Evolutionary conservation across 495 filamentous ascomycete species (phyloP).

Genomic region (Penicillium antarcticum): DNA sequence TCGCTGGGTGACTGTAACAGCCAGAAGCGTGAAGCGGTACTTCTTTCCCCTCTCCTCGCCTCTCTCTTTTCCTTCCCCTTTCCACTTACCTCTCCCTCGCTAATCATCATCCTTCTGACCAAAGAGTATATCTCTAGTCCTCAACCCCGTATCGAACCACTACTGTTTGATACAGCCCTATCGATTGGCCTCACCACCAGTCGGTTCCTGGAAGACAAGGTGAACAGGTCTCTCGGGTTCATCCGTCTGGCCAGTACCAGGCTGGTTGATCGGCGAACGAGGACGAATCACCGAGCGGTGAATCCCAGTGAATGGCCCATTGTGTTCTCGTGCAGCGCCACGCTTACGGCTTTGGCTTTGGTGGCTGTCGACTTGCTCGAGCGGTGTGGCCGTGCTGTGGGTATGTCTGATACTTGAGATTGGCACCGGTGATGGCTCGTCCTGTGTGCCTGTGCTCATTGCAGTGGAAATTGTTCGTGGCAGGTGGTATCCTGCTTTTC

Average conservation of each 20-base stretch:
- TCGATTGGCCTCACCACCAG: not conserved
- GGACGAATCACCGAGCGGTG: conserved; percentile 43
- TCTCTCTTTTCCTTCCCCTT: no score
- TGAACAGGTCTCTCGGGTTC: conserved; percentile 38
- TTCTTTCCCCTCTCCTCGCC: no score
- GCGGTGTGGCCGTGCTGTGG: conserved; percentile 37
- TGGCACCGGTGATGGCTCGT: conserved; percentile 30
- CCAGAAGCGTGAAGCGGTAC: no score
- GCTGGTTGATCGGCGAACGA: conserved; percentile 14
- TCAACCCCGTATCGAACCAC: not conserved
- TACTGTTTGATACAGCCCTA: not conserved
- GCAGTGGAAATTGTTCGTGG: conserved; percentile 71
- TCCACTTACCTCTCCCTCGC: no score
- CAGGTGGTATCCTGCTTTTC: conserved; percentile 76
- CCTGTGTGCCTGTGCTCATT: conserved; percentile 36
- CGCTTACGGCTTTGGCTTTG: conserved; percentile 28
- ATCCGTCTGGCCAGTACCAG: conserved; percentile 22
- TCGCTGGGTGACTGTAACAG: no score
- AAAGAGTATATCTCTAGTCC: not conserved
- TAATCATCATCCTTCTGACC: no score
- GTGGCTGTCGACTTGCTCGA: conserved; percentile 14
- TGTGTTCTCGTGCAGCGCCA: not conserved
- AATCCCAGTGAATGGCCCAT: conserved; percentile 45
- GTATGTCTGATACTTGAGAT: conserved; percentile 26
- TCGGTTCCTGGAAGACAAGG: not conserved